phyloP scores from a whole-genome alignment of 2,329 filamentous ascomycete genomes.

The Colletotrichum eleusines region DNA sequence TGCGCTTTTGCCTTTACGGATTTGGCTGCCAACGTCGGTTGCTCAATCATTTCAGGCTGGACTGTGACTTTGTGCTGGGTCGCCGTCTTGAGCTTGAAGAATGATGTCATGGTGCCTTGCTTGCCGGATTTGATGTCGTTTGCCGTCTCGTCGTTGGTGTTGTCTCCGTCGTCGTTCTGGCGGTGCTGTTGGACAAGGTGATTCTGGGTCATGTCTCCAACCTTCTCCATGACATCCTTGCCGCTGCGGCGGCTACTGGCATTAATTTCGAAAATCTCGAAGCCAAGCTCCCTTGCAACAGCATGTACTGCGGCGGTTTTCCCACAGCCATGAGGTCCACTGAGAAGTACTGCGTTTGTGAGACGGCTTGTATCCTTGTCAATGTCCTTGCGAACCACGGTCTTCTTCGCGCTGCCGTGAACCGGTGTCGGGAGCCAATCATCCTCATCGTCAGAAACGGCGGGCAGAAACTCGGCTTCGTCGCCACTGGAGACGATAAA shows the following conservation, averaged over 20 bases:
- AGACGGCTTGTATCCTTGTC: slow-evolving; percentile 62
- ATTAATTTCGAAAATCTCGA: slow-evolving; percentile 96
- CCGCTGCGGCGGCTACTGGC: slow-evolving; percentile 85
- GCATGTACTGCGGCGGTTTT: slow-evolving; percentile 95
- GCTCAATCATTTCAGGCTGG: slow-evolving; percentile 44
- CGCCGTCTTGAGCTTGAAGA: slow-evolving; percentile 74
- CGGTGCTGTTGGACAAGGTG: slow-evolving; percentile 78
- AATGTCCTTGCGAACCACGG: slow-evolving; percentile 63
- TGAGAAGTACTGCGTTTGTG: slow-evolving; percentile 86
- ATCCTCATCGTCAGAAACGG: slow-evolving; percentile 71
- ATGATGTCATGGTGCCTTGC: slow-evolving; percentile 83
- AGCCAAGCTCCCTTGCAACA: slow-evolving; percentile 89
- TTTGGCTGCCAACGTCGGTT: slow-evolving; percentile 12
- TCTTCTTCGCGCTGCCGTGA: slow-evolving; percentile 61
- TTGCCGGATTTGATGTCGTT: slow-evolving; percentile 74
- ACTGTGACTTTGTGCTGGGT: slow-evolving; percentile 45
- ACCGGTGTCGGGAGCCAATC: slow-evolving; percentile 50
- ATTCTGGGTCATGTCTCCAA: slow-evolving; percentile 97
- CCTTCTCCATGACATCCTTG: slow-evolving; percentile 89
- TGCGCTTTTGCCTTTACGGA: slow-evolving; percentile 51
- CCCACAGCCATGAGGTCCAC: slow-evolving; percentile 88
- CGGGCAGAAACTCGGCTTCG: slow-evolving; percentile 76
- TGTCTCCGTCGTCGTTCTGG: slow-evolving; percentile 49
- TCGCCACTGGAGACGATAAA: slow-evolving; percentile 87
- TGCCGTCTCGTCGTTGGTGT: slow-evolving; percentile 60